Base-by-base conservation (phyloP, 208 protist genomes). In the Trypanosoma mega region DNA sequence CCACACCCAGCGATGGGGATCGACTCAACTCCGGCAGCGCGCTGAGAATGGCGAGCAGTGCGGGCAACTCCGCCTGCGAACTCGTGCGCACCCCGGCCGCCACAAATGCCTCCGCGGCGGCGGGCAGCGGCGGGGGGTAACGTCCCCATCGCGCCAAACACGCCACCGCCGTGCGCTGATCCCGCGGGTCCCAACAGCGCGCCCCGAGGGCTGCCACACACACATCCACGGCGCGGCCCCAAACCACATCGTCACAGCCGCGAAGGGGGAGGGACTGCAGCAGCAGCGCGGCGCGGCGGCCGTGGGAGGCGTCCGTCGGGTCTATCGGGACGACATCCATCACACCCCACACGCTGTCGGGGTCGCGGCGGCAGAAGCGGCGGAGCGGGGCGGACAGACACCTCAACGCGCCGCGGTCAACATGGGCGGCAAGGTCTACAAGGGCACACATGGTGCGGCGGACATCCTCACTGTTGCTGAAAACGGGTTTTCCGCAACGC, bases 381-480 rank as follows among this genome's bases (percentile, higher is more conserved):
- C 58, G 65, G 20, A 83, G 37, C 33, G 63, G 62, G 0, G 49
- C 47, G 3, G 73, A 24, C 31, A 87, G 48, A 23, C 56, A 20
- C 14, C 45, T 44, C 11, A 72, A 23, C 24, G 56, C 61, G 3
- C 39, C 49, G 4, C 64, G 57, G 23, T 76, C 55, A 27, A 74
- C 50, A 60, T 76, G 72, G 16, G 69, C 65, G 8, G 67, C 61
- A 4, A 86, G 51, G 7, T 86, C 64, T 3, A 90, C 47, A 21
- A 90, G 65, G 8, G 74, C 57, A 8, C 45, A 39, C 48, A 70
- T 64, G 8, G 76, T 63, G 29, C 43, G 39, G 9, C 60, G 62
- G 2, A 80, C 77, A 43, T 89, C 78, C 29, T 85, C 74, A 9
- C 56, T 52, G 20, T 45, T 37, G 16, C 49, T 68, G 49, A 85